Evolutionary conservation across 2,329 filamentous ascomycete genomes (phyloP), one percentile per base, ranked within the genome.

Genomic region (Cytospora mali): DNA sequence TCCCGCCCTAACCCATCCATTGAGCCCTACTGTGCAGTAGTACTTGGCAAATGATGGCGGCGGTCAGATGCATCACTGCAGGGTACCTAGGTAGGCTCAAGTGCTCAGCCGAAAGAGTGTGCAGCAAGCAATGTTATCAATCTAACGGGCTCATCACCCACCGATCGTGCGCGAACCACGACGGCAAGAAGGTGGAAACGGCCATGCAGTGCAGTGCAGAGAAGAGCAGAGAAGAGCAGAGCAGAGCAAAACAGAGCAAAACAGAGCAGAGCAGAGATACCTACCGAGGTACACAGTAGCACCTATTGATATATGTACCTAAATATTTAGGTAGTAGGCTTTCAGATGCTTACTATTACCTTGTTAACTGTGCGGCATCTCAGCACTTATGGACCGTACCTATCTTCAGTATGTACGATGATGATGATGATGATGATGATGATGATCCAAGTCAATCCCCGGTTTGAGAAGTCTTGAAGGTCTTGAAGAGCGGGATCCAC

Each of bases 11-110:
- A 35, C 35, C 25, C 46, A 25, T 46, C 16, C 53, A 23, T 25
- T 28, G 27, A 51, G 23, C 23, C 51, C 35, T 18, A 54, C 49
- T 53, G 46, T 59, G 46, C 27, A 54, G 21, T 39, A 54, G 21
- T 39, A 39, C 35, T 39, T 39, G 35, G 35, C 35, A 39, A 18
- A 39, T 39, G 27, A 51, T 25, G 50, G 58, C 50, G 39, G 27
- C 50, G 35, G 50, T 54, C 50, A 53, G 58, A 54, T 60, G 50
- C 58, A 54, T 50, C 50, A 54, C 9, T 9, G 9, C 42, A 23
- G 42, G n/a, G n/a, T n/a, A n/a, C n/a, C n/a, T n/a, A 39, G 35
- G 35, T 18, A 39, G 14, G 14, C 42, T 46, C n/a, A n/a, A n/a
- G n/a, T n/a, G n/a, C n/a, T n/a, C 42, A 46, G 42, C 42, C 42